Percentiles rank a stretch among this genome's conserved stretches.
Conservation (phyloP, 306 rosid species). For the Acacia crassicarpa region DNA sequence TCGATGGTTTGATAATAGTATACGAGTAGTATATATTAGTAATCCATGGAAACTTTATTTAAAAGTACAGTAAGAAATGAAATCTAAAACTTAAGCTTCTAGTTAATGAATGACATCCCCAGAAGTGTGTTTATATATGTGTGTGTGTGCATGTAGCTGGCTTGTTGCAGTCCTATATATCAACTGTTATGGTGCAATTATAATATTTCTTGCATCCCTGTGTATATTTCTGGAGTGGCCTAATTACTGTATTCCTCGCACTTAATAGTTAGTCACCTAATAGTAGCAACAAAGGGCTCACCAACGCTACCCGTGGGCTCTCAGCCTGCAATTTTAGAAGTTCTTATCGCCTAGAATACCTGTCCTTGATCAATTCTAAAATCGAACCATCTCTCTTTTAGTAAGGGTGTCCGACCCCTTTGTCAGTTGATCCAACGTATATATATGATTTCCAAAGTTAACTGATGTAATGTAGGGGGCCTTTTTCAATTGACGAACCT, state of each 20-base stretch:
- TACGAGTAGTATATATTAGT: too few species aligned
- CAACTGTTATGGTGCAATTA: not conserved
- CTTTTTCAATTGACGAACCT: conserved; percentile 1
- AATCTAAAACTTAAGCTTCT: not conserved
- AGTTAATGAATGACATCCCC: not conserved
- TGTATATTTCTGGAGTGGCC: not conserved
- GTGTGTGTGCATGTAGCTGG: not conserved
- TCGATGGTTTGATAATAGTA: not conserved
- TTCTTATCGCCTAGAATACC: too few species aligned
- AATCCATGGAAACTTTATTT: too few species aligned
- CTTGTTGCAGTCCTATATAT: not conserved
- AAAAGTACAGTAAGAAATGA: not conserved
- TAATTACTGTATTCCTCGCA: not conserved
- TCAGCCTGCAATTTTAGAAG: too few species aligned
- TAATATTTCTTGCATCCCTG: not conserved
- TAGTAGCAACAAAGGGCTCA: too few species aligned
- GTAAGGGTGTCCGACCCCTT: too few species aligned
- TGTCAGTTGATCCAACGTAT: not conserved
- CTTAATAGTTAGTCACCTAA: not conserved
- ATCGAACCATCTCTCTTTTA: too few species aligned
- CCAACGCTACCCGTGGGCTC: too few species aligned
- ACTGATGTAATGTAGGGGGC: not conserved
- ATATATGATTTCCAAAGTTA: not conserved
- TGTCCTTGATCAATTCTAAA: too few species aligned
- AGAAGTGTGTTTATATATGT: too few species aligned